A percentile compares a stretch with the other conserved stretches of the same genome.
Conservation (phyloP, 164 flowering plant species). For the Macadamia integrifolia region DNA sequence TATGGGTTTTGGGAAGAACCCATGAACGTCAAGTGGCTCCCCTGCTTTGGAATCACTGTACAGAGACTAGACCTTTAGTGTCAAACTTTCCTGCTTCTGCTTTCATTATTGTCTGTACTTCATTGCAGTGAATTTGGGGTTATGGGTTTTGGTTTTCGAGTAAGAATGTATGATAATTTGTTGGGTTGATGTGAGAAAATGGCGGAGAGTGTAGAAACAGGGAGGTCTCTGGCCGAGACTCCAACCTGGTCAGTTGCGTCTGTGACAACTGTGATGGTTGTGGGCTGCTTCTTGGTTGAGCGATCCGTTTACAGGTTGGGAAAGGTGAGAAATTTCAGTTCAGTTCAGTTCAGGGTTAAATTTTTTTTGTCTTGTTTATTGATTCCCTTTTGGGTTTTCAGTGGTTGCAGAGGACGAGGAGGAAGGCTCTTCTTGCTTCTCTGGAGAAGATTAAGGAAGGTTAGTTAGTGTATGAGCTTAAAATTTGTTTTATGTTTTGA, state of each 20-base stretch:
- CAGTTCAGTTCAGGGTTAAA: not conserved
- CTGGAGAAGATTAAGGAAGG: constrained; percentile 93
- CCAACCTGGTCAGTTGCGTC: constrained; percentile 90
- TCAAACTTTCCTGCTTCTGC: constrained; percentile 14
- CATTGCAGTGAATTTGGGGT: not conserved
- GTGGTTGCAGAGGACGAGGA: constrained; percentile 85
- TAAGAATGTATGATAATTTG: not conserved
- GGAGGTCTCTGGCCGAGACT: constrained; percentile 76
- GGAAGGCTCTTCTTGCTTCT: constrained; percentile 77
- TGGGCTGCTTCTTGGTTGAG: constrained; percentile 55
- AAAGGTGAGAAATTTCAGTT: constrained; percentile 38
- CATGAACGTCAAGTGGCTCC: not conserved
- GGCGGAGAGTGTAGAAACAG: constrained; percentile 28
- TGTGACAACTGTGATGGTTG: constrained; percentile 71
- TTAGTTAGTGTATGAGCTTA: constrained; percentile 10
- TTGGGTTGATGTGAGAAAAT: constrained; percentile 11
- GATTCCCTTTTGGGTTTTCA: constrained; percentile 15
- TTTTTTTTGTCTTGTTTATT: not conserved
- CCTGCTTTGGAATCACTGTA: constrained; percentile 3
- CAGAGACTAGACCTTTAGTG: not conserved
- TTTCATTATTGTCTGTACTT: not conserved
- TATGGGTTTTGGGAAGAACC: not conserved
- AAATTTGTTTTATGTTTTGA: too few relatives aligned
- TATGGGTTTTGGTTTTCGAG: not conserved
- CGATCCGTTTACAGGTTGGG: constrained; percentile 71